A percentile compares a stretch with the other conserved stretches of the same genome.
Evolutionary conservation across 192 early-diverging fungal species (phyloP).

Genomic region (Jimgerdemannia lactiflua): DNA sequence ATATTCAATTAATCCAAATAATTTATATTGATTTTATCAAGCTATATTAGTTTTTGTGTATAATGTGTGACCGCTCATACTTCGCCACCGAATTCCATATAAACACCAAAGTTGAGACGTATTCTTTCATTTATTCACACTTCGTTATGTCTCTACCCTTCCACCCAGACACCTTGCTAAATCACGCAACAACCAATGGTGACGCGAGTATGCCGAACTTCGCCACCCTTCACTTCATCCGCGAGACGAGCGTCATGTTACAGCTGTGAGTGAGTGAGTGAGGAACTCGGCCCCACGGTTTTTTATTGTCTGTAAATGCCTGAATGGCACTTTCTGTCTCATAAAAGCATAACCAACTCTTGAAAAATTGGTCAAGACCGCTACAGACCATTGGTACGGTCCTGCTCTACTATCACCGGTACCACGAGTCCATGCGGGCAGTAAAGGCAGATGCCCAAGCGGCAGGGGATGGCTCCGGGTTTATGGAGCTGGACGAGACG

Average conservation of each 20-base stretch:
- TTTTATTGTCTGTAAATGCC: not conserved
- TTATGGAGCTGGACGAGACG: conserved; percentile 17
- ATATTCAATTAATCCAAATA: too few species aligned
- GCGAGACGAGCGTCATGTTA: not conserved
- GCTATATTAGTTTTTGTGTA: too few species aligned
- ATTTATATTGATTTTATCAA: too few species aligned
- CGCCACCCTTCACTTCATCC: not conserved
- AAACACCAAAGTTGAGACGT: too few species aligned
- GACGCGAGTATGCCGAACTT: not conserved
- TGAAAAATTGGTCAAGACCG: conserved; percentile 25
- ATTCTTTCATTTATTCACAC: too few species aligned
- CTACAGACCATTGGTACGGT: conserved; percentile 44
- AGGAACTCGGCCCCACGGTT: not conserved
- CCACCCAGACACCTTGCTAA: not conserved
- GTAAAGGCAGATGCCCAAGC: conserved; percentile 2
- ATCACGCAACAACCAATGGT: not conserved
- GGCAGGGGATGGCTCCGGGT: conserved; percentile 2
- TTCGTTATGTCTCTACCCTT: not conserved
- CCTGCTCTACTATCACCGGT: conserved; percentile 48
- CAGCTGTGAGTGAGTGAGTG: not conserved
- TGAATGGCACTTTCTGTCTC: not conserved
- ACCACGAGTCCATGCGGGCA: conserved; percentile 35
- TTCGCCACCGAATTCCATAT: too few species aligned
- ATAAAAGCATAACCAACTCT: not conserved
- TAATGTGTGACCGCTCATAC: too few species aligned